Evolutionary conservation across 352 stramenopile genomes (phyloP), one percentile per base, ranked within the genome.

Genomic region (Plasmopara muralis): DNA sequence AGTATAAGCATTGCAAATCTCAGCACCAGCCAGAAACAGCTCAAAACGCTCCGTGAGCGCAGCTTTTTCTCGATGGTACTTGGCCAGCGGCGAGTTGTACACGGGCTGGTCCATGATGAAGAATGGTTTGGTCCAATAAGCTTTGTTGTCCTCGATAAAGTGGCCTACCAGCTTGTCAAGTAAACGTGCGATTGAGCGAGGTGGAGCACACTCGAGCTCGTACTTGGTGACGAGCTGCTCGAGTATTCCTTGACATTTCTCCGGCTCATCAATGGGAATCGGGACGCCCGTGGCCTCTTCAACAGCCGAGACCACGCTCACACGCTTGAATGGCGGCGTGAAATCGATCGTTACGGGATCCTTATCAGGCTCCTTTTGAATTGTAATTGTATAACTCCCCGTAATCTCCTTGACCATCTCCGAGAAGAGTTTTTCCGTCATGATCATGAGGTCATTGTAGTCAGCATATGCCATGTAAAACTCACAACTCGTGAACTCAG

Each of bases 91-190:
- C 63, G 88, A 98, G 62, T 94, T 96, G 77, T 97, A 97, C n/a
- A 97, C 81, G 1, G 97, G 97, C 66, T 99, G 97, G 72, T 99
- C 95, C 70, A 95, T 98, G 38, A 99, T 96, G 72, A 99, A 99
- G 29, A 97, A 99, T 16, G 97, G 97, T 75, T 98, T 97, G 43
- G 93, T 78, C 77, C 84, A 95, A 66, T 91, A 76, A 20, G 74
- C 79, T 52, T 74, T 74, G 68, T 89, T 91, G 65, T 87, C 76
- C 61, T 96, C 87, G 50, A 95, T 90, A 55, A 90, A 93, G 67
- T 87, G 77, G 7, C 73, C 83, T 20, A 96, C 83, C n/a, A 96
- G 70, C 71, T 90, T 87, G 78, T 95, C 86, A 6, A 96, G 49
- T 31, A 96, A 65, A 55, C 78, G 81, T 25, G 80, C 64, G 35